A percentile compares a stretch with the other conserved stretches of the same genome.
These are phyloP conservation scores for Suillus americanus DNA, from an alignment of 768 basidiomycete species.

Conservation along the genomic window DNA sequence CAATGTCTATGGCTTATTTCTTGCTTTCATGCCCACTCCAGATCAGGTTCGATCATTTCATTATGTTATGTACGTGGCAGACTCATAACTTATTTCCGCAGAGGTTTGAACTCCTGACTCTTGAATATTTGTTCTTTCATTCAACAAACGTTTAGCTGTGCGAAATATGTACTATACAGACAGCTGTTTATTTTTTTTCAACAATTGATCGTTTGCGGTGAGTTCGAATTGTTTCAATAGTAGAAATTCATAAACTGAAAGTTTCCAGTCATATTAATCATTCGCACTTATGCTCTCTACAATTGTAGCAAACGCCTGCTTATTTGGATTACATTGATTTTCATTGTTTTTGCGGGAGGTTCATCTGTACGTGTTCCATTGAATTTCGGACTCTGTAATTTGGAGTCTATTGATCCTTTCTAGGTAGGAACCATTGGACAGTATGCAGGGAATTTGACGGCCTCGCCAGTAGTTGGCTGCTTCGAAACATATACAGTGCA, in stretches of 20 bases:
- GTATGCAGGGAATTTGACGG: neutral
- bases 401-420: neutral
- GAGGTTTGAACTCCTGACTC: constrained; percentile 5
- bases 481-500: neutral
- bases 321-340: constrained; percentile 34
- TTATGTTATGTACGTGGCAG: neutral
- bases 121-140: neutral
- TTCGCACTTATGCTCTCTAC: constrained; percentile 56
- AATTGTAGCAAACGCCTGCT: constrained; percentile 39
- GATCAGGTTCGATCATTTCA: neutral
- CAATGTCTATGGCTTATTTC: constrained; percentile 30
- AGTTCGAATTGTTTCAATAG: constrained; percentile 14
- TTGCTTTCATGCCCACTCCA: constrained; percentile 26
- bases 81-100: constrained; percentile 2
- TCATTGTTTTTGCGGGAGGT: constrained; percentile 29
- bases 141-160: constrained; percentile 36
- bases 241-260: neutral
- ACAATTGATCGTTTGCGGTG: constrained; percentile 48
- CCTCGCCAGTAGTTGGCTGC: neutral
- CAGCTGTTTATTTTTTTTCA: constrained; percentile 42
- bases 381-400: neutral
- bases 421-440: neutral
- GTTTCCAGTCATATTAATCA: constrained; percentile 40
- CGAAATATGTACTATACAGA: constrained; percentile 36
- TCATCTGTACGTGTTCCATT: constrained; percentile 34